These are phyloP conservation scores for Eucalyptus leucophloia DNA, from an alignment of 345 rosid genomes.

Conservation along the genomic window DNA sequence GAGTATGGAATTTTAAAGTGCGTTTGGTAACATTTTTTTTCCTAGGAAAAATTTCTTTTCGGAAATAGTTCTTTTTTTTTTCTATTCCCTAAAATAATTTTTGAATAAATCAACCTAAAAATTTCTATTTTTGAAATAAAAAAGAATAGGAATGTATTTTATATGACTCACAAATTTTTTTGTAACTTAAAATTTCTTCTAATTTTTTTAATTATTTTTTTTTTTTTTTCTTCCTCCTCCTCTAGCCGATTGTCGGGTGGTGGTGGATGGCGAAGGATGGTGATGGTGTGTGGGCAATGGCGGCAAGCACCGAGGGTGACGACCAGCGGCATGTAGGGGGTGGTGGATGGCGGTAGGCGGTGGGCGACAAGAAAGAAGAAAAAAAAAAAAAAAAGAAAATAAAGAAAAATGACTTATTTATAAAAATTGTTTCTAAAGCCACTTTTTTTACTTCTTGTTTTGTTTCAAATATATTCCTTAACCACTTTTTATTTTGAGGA, in stretches of 20 bases:
- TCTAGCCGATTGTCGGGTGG: rapidly evolving
- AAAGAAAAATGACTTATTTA: too few relatives aligned
- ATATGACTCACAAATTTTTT: rapidly evolving
- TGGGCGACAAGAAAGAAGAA: rapidly evolving
- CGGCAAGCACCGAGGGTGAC: rapidly evolving
- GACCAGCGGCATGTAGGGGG: rapidly evolving
- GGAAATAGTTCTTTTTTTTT: rapidly evolving
- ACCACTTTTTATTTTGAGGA: rapidly evolving
- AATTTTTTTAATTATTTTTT: too few relatives aligned
- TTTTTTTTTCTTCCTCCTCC: too few relatives aligned
- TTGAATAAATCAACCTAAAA: too few relatives aligned
- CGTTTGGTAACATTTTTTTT: rapidly evolving
- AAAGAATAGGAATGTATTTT: rapidly evolving
- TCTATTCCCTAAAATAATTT: too few relatives aligned
- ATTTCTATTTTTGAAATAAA: rapidly evolving
- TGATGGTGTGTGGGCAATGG: rapidly evolving
- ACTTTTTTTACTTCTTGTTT: too few relatives aligned
- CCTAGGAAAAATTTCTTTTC: rapidly evolving
- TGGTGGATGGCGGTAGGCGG: rapidly evolving
- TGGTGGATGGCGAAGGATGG: rapidly evolving
- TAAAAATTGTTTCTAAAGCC: rapidly evolving
- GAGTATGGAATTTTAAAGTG: background rate
- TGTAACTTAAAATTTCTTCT: too few relatives aligned
- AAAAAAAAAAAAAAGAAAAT: rapidly evolving
- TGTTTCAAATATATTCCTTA: too few relatives aligned